A percentile compares a stretch with the other conserved stretches of the same genome.
phyloP scores from a whole-genome alignment of 2,329 filamentous ascomycete genomes.

The Xylariales sp. region DNA sequence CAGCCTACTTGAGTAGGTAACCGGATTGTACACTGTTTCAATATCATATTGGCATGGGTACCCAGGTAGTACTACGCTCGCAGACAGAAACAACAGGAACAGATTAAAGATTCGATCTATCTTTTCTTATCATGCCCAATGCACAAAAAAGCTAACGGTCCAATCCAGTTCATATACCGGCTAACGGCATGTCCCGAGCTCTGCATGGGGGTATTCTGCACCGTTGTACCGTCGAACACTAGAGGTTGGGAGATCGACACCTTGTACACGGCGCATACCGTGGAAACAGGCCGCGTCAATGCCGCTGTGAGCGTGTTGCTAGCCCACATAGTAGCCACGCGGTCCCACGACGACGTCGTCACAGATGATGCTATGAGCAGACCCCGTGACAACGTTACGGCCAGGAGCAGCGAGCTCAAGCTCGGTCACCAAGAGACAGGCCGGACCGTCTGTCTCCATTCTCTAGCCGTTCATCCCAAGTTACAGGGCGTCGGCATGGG shows the following conservation, averaged over 20 bases:
- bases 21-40: neutral
- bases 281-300: constrained; percentile 70
- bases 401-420: constrained; percentile 59
- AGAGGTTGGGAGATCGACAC: constrained; percentile 65
- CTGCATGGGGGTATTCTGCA: constrained; percentile 83
- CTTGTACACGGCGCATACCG: constrained; percentile 63
- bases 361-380: constrained; percentile 82
- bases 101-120: neutral
- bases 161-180: constrained; percentile 76
- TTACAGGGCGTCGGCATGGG: constrained; percentile 81
- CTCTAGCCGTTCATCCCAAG: constrained; percentile 80
- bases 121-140: neutral
- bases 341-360: constrained; percentile 70
- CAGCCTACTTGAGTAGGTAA: neutral
- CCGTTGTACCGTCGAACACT: constrained; percentile 60
- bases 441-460: constrained; percentile 83
- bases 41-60: neutral
- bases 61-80: neutral
- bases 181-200: constrained; percentile 80
- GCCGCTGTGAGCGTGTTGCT: constrained; percentile 72
- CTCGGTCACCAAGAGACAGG: constrained; percentile 79
- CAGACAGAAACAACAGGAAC: neutral
- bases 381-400: constrained; percentile 73
- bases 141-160: neutral
- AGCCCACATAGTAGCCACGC: constrained; percentile 82